A percentile compares a stretch with the other conserved stretches of the same genome.
Conservation (phyloP, 208 protist species). For the Acanthamoeba sp. region DNA sequence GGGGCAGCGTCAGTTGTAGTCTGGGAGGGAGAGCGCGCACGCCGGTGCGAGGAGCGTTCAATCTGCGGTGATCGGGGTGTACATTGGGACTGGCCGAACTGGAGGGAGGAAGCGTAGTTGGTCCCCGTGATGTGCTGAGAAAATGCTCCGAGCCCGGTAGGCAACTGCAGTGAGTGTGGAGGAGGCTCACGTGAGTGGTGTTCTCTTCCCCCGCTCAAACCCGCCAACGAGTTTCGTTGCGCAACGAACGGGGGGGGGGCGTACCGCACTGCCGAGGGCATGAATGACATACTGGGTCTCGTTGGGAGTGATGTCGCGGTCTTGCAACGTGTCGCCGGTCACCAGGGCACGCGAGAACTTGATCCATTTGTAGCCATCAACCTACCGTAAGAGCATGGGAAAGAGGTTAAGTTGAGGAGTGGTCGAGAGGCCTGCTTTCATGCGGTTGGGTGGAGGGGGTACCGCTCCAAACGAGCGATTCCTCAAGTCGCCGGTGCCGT, state of each 20-base stretch:
- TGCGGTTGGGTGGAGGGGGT: no score
- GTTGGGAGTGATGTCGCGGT: background rate
- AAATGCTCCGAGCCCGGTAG: background rate
- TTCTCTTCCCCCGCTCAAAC: no score
- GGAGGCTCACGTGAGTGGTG: no score
- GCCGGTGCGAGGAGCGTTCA: no score
- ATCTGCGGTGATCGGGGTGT: background rate
- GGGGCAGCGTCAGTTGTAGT: background rate
- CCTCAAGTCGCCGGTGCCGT: background rate
- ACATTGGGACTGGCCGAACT: background rate
- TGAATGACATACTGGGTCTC: background rate
- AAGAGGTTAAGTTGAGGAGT: background rate
- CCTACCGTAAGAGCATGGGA: background rate
- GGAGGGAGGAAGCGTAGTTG: background rate
- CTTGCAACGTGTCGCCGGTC: background rate
- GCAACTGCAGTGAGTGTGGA: background rate
- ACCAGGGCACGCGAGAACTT: background rate
- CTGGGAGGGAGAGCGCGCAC: no score
- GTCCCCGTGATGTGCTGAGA: background rate
- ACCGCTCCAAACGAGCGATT: background rate
- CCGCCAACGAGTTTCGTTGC: no score
- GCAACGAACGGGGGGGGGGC: no score
- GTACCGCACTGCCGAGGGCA: background rate
- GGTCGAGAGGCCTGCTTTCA: no score
- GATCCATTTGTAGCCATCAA: background rate